These are phyloP conservation scores for Paecilomyces niveus DNA, from an alignment of 2,329 filamentous ascomycete genomes.

Conservation along the genomic window DNA sequence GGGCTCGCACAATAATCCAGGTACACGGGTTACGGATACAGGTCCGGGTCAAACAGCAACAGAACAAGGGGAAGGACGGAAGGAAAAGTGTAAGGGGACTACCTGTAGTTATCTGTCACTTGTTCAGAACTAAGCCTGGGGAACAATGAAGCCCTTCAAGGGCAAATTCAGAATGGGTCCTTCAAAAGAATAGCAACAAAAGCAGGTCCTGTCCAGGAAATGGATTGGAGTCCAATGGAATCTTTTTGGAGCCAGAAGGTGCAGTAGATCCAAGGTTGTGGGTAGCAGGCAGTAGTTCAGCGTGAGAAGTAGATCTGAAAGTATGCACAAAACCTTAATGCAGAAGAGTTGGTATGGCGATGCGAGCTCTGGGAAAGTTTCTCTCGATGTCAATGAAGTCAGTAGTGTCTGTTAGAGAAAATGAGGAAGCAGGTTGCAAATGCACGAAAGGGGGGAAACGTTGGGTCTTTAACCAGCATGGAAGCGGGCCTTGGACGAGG, in stretches of 20 bases:
- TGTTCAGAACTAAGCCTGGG: slow-evolving; percentile 19
- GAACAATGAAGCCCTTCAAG: slow-evolving; percentile 6
- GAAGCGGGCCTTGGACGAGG: neutral
- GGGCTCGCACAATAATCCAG: slow-evolving; percentile 10
- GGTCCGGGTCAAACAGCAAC: slow-evolving; percentile 10
- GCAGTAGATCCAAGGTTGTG: slow-evolving; percentile 7
- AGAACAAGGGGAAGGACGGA: slow-evolving; percentile 15
- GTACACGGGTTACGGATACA: slow-evolving; percentile 12
- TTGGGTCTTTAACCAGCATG: slow-evolving; percentile 7
- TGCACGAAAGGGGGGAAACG: slow-evolving; percentile 2
- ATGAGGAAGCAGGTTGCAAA: slow-evolving; percentile 3
- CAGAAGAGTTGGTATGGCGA: neutral
- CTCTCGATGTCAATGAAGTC: neutral
- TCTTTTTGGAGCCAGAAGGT: slow-evolving; percentile 1
- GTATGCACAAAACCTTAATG: neutral
- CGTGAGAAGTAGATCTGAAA: neutral
- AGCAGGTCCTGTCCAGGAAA: slow-evolving; percentile 13
- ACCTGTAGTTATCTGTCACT: slow-evolving; percentile 31
- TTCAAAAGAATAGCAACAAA: slow-evolving; percentile 19
- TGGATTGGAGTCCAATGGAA: slow-evolving; percentile 5
- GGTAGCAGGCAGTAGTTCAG: neutral
- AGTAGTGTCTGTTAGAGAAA: neutral
- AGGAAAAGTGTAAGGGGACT: slow-evolving; percentile 28
- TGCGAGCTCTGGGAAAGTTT: neutral
- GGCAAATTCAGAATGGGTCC: slow-evolving; percentile 2